Conservation (phyloP, 148 eudicot species). For the Rhododendron molle region DNA sequence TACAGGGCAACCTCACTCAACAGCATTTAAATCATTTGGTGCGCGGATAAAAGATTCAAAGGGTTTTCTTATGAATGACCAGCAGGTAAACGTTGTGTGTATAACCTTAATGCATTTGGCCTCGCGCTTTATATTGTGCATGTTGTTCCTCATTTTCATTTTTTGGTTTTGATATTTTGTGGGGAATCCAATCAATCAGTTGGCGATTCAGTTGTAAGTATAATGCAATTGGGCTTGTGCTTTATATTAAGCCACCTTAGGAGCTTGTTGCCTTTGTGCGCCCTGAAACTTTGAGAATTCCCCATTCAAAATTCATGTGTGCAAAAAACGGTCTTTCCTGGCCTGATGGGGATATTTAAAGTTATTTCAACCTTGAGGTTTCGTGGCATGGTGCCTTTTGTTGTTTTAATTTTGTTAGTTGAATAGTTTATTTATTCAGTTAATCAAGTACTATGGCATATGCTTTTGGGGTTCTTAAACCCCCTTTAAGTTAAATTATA, state of each 20-base stretch:
- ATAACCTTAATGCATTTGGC: background rate
- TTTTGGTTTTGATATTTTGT: background rate
- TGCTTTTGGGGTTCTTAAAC: background rate
- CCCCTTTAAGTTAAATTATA: background rate
- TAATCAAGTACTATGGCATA: background rate
- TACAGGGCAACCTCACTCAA: constrained; percentile 39
- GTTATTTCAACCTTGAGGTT: background rate
- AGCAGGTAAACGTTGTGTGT: constrained; percentile 45
- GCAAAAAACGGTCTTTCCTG: background rate
- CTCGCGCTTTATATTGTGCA: background rate
- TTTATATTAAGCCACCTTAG: background rate
- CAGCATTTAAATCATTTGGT: constrained; percentile 40
- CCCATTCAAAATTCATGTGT: background rate
- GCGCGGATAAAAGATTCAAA: constrained; percentile 48
- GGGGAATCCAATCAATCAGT: background rate
- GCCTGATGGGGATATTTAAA: background rate
- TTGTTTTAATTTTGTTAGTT: background rate
- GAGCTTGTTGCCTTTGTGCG: background rate
- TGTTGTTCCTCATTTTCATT: background rate
- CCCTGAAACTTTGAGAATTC: background rate
- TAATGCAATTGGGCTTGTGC: background rate
- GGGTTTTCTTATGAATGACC: constrained; percentile 52
- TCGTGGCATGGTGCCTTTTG: background rate
- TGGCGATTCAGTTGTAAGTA: background rate
- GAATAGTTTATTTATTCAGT: background rate